Conservation (phyloP, 768 basidiomycete genomes). For the Naganishia randhawae region DNA sequence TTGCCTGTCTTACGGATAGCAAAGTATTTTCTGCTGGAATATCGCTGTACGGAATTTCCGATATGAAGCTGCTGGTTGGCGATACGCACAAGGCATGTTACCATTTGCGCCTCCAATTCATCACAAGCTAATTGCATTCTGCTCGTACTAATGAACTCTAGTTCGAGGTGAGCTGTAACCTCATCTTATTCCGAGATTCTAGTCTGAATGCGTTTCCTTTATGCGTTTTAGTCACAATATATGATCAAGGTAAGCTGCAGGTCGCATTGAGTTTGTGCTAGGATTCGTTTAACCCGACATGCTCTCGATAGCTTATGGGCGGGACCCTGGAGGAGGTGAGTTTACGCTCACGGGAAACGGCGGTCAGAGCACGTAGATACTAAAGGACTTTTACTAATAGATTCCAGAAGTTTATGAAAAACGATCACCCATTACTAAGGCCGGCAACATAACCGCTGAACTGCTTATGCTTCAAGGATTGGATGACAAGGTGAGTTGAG, state of each 20-base stretch:
- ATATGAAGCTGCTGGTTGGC: constrained; percentile 59
- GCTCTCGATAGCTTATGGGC: constrained; percentile 60
- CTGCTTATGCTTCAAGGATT: constrained; percentile 33
- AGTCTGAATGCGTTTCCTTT: not conserved
- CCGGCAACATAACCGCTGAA: constrained; percentile 57
- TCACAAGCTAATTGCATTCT: not conserved
- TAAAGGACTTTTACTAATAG: constrained; percentile 43
- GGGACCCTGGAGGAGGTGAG: constrained; percentile 55
- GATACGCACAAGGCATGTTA: constrained; percentile 60
- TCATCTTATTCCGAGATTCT: no score
- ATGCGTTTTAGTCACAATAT: constrained; percentile 27
- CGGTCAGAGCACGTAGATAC: constrained; percentile 35
- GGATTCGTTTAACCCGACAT: constrained; percentile 51
- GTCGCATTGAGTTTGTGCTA: no score
- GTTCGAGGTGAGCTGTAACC: not conserved
- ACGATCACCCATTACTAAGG: constrained; percentile 64
- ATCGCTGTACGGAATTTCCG: constrained; percentile 67
- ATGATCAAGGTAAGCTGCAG: constrained; percentile 30
- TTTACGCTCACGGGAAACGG: constrained; percentile 56
- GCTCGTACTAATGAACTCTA: not conserved
- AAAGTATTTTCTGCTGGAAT: constrained; percentile 63
- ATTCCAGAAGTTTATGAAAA: constrained; percentile 59
- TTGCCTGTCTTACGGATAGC: constrained; percentile 55
- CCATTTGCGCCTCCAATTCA: not conserved
- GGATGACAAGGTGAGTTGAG: constrained; percentile 34